phyloP scores from a whole-genome alignment of 495 filamentous ascomycete species.

The Xylona heveae region DNA sequence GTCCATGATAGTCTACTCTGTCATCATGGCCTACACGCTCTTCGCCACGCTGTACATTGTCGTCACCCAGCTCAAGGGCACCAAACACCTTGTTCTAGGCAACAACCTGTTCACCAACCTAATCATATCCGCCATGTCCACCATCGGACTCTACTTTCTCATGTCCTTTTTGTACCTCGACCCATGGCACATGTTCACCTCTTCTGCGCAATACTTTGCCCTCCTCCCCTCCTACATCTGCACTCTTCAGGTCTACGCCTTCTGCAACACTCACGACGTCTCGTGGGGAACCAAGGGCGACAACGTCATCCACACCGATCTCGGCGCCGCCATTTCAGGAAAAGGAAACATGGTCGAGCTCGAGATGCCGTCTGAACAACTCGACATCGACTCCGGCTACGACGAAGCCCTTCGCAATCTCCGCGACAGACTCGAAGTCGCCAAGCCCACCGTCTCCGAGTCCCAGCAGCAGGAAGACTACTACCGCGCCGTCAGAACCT shows the following conservation, averaged over 20 bases:
- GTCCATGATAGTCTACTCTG: conserved; percentile 64
- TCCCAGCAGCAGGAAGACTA: conserved; percentile 90
- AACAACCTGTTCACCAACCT: conserved; percentile 88
- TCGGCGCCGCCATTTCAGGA: conserved; percentile 57
- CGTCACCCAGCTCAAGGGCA: conserved; percentile 44
- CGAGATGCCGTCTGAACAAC: conserved; percentile 93
- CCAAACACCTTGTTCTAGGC: conserved; percentile 36
- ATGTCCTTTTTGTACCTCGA: conserved; percentile 93
- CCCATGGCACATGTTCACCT: conserved; percentile 99
- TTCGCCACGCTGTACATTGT: conserved; percentile 79
- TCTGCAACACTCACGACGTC: conserved; percentile 98
- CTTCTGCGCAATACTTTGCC: conserved; percentile 77
- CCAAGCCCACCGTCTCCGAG: conserved; percentile 35
- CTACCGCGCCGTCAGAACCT: conserved; percentile 91
- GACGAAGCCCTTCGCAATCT: conserved; percentile 94
- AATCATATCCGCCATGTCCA: conserved; percentile 72
- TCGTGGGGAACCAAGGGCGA: conserved; percentile 99
- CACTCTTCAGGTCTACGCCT: conserved; percentile 93
- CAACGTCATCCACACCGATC: conserved; percentile 78
- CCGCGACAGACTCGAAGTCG: conserved; percentile 74
- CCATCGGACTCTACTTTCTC: conserved; percentile 86
- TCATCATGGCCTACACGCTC: conserved; percentile 94
- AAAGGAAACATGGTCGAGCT: conserved; percentile 60
- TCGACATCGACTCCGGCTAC: conserved; percentile 96
- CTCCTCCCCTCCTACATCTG: conserved; percentile 89